Conservation (phyloP, 208 protist genomes). For the Phytomonas sp. region DNA sequence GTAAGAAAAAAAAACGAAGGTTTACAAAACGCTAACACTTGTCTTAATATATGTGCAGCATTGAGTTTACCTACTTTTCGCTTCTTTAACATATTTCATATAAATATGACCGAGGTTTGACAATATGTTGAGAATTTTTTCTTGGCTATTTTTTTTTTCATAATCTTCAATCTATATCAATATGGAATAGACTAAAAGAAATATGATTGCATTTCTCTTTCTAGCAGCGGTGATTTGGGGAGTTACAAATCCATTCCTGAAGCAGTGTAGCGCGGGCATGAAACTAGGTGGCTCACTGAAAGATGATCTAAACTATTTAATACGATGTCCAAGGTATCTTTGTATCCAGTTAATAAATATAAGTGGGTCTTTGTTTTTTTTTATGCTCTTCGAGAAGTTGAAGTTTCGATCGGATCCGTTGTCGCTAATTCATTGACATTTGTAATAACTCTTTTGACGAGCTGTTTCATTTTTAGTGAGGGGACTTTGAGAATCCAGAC, state of each 20-base stretch:
- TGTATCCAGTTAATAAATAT: constrained; percentile 56
- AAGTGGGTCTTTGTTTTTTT: constrained; percentile 74
- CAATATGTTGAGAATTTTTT: constrained; percentile 2
- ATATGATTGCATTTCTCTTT: constrained; percentile 55
- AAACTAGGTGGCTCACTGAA: constrained; percentile 30
- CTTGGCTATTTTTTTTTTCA: constrained; percentile 13
- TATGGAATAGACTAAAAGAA: constrained; percentile 8
- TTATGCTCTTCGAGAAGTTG: constrained; percentile 53
- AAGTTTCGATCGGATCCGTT: constrained; percentile 76
- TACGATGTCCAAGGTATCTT: constrained; percentile 63
- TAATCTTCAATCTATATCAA: constrained; percentile 3
- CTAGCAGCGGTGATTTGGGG: constrained; percentile 78
- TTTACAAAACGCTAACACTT: constrained; percentile 78
- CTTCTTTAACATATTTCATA: constrained; percentile 13
- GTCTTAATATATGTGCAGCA: constrained; percentile 9
- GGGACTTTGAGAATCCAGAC: constrained; percentile 34
- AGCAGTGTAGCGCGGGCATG: constrained; percentile 69
- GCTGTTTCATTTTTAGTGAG: constrained; percentile 57
- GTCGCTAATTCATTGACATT: constrained; percentile 79
- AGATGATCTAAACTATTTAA: constrained; percentile 56
- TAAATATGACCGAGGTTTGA: constrained; percentile 10
- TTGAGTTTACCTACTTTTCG: constrained; percentile 8
- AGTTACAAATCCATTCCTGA: constrained; percentile 76
- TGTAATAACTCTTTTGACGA: constrained; percentile 72
- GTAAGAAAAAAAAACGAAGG: constrained; percentile 74